Evolutionary conservation across 2,329 filamentous ascomycete species (phyloP).

Genomic region (Pleomassaria siparia): DNA sequence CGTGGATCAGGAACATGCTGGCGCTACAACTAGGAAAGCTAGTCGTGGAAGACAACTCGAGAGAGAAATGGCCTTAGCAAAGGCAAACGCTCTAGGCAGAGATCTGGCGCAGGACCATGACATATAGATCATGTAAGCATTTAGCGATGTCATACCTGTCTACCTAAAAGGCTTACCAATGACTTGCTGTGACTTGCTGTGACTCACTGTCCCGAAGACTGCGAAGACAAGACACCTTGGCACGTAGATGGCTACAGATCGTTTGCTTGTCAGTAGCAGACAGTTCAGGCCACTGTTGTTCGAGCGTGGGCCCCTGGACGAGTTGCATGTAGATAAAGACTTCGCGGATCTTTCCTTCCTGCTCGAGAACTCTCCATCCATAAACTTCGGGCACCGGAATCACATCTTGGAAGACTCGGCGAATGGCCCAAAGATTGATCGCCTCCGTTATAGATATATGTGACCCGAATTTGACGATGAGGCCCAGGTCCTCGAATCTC

Average conservation of each 20-base stretch:
- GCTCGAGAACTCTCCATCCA: constrained; percentile 11
- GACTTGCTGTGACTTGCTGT: constrained; percentile 10
- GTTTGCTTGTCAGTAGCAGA: constrained; percentile 7
- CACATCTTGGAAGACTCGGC: constrained; percentile 5
- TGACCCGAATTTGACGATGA: constrained; percentile 17
- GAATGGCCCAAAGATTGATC: constrained; percentile 14
- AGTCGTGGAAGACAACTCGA: constrained; percentile 29
- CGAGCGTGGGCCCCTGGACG: constrained; percentile 13
- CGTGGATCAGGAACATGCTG: constrained; percentile 19
- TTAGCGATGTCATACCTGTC: constrained; percentile 3
- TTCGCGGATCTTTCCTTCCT: too few relatives aligned
- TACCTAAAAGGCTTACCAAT: background rate
- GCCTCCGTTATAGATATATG: constrained; percentile 11
- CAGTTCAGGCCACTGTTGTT: constrained; percentile 9
- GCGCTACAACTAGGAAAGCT: constrained; percentile 20
- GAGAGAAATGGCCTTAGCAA: constrained; percentile 23
- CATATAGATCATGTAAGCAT: constrained; percentile 8
- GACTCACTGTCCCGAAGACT: constrained; percentile 6
- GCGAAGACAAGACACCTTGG: constrained; percentile 7
- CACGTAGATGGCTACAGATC: constrained; percentile 12
- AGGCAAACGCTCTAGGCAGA: constrained; percentile 13
- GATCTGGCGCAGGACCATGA: constrained; percentile 9
- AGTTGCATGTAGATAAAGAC: constrained; percentile 21
- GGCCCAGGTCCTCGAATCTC: constrained; percentile 11
- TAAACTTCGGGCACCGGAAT: constrained; percentile 18